Evolutionary conservation across 371 early-diverging fungal genomes (phyloP).

Genomic region (Lichtheimia ornata): DNA sequence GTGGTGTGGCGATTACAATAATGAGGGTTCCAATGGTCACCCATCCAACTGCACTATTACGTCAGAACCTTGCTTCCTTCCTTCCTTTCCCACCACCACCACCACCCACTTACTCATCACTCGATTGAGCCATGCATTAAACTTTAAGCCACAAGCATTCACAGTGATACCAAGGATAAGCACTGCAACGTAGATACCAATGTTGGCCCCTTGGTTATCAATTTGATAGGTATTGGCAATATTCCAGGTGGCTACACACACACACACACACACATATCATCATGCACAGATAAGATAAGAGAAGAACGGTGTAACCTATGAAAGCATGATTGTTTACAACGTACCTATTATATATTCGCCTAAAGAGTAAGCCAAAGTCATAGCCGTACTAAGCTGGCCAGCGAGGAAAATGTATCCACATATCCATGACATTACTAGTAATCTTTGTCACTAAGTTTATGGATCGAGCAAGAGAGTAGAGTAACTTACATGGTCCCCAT

Average conservation of each 20-base stretch:
- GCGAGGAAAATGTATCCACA: conserved; percentile 35
- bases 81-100: no score
- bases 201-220: conserved; percentile 27
- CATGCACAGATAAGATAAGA: no score
- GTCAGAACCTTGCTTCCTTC: no score
- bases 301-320: no score
- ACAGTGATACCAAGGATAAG: conserved; percentile 20
- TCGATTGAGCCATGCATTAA: conserved; percentile 29
- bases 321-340: neutral
- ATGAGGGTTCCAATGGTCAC: conserved; percentile 35
- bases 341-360: conserved; percentile 31
- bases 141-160: conserved; percentile 30
- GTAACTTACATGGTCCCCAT: conserved; percentile 42
- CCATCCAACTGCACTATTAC: conserved; percentile 18
- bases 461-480: neutral
- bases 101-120: conserved; percentile 13
- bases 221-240: conserved; percentile 7
- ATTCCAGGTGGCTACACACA: conserved; percentile 2
- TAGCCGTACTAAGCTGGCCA: conserved; percentile 26
- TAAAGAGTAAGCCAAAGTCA: conserved; percentile 34
- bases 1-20: conserved; percentile 32
- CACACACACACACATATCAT: no score
- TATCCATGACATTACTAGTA: conserved; percentile 44
- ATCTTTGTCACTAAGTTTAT: neutral
- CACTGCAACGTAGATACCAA: conserved; percentile 34